Evolutionary conservation across 2,329 filamentous ascomycete genomes (phyloP), one percentile per base, ranked within the genome.

Genomic region (Cordyceps fumosorosea): DNA sequence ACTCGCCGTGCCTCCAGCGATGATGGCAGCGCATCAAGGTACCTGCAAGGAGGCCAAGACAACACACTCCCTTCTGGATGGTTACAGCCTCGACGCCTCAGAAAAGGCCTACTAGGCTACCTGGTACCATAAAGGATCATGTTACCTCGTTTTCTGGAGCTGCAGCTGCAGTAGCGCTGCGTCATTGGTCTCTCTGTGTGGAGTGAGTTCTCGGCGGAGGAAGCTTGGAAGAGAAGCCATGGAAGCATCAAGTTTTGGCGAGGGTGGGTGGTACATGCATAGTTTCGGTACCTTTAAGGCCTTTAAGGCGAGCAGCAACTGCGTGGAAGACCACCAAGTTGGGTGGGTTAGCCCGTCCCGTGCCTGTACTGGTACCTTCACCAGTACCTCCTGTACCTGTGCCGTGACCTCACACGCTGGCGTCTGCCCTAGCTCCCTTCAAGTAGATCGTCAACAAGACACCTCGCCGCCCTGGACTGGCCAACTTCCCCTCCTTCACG

Each of bases 401-500:
- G 16, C 42, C 18, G 16, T 44, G 42, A 20, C 42, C 42, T 44
- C 16, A 47, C 44, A 14, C 11, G 10, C 34, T 37, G 34, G 34
- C 11, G 34, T 37, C 34, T 11, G 12, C 34, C 34, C 34, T 37
- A 37, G 34, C 34, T 37, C 34, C 8, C 6, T 29, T 29, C 34
- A 37, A 37, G 34, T 14, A 34, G 2, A 37, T 37, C 34, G 34
- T 37, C 34, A 37, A 37, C 34, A 37, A 37, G 34, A 37, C 34
- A 37, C 34, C 45, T 48, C 37, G 56, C 48, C 40, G 29, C 42
- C 44, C 51, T 55, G 20, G 58, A 16, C 34, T 20, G 12, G 50
- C 20, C 29, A 54, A 22, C 51, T 50, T 61, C 58, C 58, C 51
- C 58, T 61, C 58, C 50, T 55, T n/a, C 42, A 48, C 29, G 20